Percentiles rank a stretch among this genome's conserved stretches.
These are phyloP conservation scores for Calonectria pteridis DNA, from an alignment of 2,329 filamentous ascomycete species.

Conservation along the genomic window DNA sequence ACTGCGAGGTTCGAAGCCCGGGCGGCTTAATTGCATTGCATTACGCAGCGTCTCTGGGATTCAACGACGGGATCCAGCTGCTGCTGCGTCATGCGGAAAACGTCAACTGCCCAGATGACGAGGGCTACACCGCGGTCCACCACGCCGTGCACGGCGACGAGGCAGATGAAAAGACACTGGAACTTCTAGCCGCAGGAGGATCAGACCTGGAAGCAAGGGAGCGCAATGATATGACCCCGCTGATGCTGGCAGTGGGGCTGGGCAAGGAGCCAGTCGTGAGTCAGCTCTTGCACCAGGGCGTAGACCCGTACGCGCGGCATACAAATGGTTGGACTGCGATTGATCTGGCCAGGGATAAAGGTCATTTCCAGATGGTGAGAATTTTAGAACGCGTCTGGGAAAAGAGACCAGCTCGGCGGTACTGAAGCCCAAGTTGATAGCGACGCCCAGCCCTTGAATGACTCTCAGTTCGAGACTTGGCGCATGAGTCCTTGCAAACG, in stretches of 20 bases:
- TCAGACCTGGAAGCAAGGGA: neutral
- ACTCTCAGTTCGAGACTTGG: no score
- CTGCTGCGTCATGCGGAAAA: neutral
- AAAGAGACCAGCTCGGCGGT: neutral
- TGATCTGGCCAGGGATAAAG: neutral
- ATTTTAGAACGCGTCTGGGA: neutral
- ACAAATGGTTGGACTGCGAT: neutral
- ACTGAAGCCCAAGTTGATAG: no score
- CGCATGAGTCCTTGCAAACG: no score
- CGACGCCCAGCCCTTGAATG: no score
- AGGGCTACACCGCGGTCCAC: neutral
- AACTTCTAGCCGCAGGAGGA: neutral
- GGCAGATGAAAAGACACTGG: neutral
- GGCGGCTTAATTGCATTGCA: neutral
- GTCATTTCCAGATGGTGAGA: neutral
- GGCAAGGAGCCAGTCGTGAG: neutral
- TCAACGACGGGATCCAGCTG: neutral
- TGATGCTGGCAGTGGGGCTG: neutral
- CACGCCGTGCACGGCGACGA: neutral
- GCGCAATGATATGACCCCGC: neutral
- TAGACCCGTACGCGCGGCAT: neutral
- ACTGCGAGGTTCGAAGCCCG: neutral
- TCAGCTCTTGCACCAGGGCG: neutral
- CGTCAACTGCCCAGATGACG: neutral
- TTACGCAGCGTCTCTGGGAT: neutral